Evolutionary conservation across 129 eudicot species (phyloP), one percentile per base, ranked within the genome.

Genomic region (Arctium minus): DNA sequence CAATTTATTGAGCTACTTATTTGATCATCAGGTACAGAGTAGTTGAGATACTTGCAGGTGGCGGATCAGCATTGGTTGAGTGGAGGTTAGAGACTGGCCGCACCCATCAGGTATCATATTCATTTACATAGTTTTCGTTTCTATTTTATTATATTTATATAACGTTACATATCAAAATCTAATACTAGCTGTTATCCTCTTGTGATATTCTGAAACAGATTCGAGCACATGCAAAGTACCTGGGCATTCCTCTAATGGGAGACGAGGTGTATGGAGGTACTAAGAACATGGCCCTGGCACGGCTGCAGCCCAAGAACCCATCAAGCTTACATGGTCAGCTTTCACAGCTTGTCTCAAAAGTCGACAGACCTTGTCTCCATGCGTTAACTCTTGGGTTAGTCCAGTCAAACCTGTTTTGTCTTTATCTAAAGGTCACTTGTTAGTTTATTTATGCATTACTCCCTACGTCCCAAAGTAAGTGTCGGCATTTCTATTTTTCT

Each of bases 191-290:
- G 27, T 82, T 10, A 65, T 82, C 8, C 56, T 71, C 7, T 80
- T 53, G 29, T 84, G 82, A 29, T 74, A 22, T 18, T 82, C 17
- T 78, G 50, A 64, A 76, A 36, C 78, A 94, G 98, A 94, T 94
- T 74, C 91, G 99, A 53, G 99, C 92, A 64, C 99, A 96, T 86
- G 99, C 99, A 74, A 96, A 96, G 86, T 82, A 96, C 86, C 71
- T 93, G 33, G 95, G 97, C 31, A 68, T 93, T 86, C 99, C 99
- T 67, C 86, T 96, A 5, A 70, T 96, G 86, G 99, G 99, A 36
- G 99, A 96, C 69, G 99, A 93, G 74, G 92, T 93, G 82, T 93
- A 96, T 85, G 97, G 99, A 73, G 99, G 99, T 79, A 93, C 97
- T 40, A 91, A 84, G 82, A 89, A 77, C 90, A 87, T 93, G 97